These are phyloP conservation scores for Septoria petroselini DNA, from an alignment of 2,329 filamentous ascomycete genomes.

Conservation along the genomic window DNA sequence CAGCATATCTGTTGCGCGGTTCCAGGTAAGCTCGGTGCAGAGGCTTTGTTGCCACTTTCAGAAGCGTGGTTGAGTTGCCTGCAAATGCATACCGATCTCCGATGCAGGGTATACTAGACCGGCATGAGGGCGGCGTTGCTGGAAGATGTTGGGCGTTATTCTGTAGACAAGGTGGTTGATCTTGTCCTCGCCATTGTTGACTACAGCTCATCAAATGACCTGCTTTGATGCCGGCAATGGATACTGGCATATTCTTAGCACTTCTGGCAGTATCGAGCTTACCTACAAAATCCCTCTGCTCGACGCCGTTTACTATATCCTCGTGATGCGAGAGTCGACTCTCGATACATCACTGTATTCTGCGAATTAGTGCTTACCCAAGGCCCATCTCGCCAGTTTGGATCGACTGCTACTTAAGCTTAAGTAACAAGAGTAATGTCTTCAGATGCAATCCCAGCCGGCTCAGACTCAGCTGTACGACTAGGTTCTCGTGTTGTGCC, in stretches of 20 bases:
- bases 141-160: conserved; percentile 64
- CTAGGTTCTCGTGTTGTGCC: too few species aligned
- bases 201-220: conserved; percentile 58
- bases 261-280: conserved; percentile 83
- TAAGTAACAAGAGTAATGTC: too few species aligned
- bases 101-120: too few species aligned
- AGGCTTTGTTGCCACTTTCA: too few species aligned
- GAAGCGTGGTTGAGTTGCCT: too few species aligned
- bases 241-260: conserved; percentile 78
- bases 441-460: too few species aligned
- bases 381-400: too few species aligned
- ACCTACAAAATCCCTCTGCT: conserved; percentile 70
- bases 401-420: too few species aligned
- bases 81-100: too few species aligned
- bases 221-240: conserved; percentile 60
- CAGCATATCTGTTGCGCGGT: too few species aligned
- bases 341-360: conserved; percentile 18
- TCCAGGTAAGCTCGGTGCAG: too few species aligned
- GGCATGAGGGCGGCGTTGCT: conserved; percentile 35
- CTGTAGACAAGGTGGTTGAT: conserved; percentile 60
- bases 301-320: conserved; percentile 42
- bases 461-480: too few species aligned
- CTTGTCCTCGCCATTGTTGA: conserved; percentile 44
- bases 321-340: conserved; percentile 20
- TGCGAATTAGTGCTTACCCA: conserved; percentile 24